A percentile compares a stretch with the other conserved stretches of the same genome.
Conservation (phyloP, 192 early-diverging fungal species). For the Backusella circina region DNA sequence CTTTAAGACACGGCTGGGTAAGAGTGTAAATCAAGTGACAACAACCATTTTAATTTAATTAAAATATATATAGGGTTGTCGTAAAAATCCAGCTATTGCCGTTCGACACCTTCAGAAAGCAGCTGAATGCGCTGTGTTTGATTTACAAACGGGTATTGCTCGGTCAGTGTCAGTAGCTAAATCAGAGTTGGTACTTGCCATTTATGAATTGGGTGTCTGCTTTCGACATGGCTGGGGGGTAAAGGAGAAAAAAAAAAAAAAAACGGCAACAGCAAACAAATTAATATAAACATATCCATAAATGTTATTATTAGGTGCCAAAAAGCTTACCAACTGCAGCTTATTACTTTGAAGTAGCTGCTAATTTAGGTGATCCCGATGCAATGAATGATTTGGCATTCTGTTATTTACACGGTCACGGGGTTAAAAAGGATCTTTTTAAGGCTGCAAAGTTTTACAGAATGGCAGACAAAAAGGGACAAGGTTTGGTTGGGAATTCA, state of each 20-base stretch:
- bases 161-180: slow-evolving; percentile 48
- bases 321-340: slow-evolving; percentile 69
- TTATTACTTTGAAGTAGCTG: slow-evolving; percentile 79
- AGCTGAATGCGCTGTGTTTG: slow-evolving; percentile 59
- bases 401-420: slow-evolving; percentile 70
- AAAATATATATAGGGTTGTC: slow-evolving; percentile 48
- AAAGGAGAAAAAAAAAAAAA: background rate
- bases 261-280: background rate
- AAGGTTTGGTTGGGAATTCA: slow-evolving; percentile 69
- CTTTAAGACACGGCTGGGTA: slow-evolving; percentile 75
- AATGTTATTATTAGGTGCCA: slow-evolving; percentile 27
- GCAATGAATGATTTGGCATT: slow-evolving; percentile 72
- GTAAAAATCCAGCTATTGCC: slow-evolving; percentile 58
- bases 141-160: slow-evolving; percentile 52
- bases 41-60: background rate
- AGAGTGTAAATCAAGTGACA: background rate
- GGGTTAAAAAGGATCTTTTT: slow-evolving; percentile 74
- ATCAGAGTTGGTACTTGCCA: slow-evolving; percentile 68
- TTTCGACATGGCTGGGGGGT: slow-evolving; percentile 83
- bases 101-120: slow-evolving; percentile 71
- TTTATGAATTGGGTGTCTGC: slow-evolving; percentile 76
- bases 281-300: background rate
- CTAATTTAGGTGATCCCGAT: slow-evolving; percentile 76
- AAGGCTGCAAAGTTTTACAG: slow-evolving; percentile 73
- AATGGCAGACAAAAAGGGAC: slow-evolving; percentile 64